A percentile compares a stretch with the other conserved stretches of the same genome.
phyloP scores from a whole-genome alignment of 345 rosid species.

The Pistacia integerrima region DNA sequence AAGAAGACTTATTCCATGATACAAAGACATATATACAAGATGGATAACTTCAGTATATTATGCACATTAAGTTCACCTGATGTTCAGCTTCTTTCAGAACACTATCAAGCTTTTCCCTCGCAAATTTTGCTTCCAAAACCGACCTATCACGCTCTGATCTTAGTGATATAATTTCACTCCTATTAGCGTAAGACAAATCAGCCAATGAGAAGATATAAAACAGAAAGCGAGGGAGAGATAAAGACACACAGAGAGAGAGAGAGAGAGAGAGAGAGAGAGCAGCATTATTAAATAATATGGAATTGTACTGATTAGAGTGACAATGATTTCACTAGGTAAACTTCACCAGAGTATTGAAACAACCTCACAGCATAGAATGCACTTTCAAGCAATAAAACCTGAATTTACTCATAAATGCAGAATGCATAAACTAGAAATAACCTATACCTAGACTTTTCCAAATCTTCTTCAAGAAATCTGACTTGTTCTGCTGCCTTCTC shows the following conservation, averaged over 20 bases:
- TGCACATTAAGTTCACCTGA: conserved; percentile 48
- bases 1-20: neutral
- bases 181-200: conserved; percentile 24
- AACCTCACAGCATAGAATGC: too few species aligned
- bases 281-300: neutral
- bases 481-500: conserved; percentile 70
- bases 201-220: neutral
- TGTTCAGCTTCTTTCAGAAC: conserved; percentile 75
- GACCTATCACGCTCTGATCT: conserved; percentile 82
- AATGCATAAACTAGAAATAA: neutral
- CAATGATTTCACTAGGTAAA: too few species aligned
- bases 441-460: conserved; percentile 65
- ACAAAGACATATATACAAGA: neutral
- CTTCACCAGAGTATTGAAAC: too few species aligned
- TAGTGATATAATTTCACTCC: conserved; percentile 69
- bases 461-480: conserved; percentile 78
- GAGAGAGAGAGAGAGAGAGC: neutral
- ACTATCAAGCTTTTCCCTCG: conserved; percentile 71
- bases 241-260: neutral
- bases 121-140: conserved; percentile 70
- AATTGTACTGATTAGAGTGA: neutral
- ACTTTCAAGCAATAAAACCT: neutral
- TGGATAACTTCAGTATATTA: neutral
- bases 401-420: neutral
- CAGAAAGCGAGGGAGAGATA: neutral